Evolutionary conservation across 306 rosid genomes (phyloP).

Genomic region (Gillenia trifoliata): DNA sequence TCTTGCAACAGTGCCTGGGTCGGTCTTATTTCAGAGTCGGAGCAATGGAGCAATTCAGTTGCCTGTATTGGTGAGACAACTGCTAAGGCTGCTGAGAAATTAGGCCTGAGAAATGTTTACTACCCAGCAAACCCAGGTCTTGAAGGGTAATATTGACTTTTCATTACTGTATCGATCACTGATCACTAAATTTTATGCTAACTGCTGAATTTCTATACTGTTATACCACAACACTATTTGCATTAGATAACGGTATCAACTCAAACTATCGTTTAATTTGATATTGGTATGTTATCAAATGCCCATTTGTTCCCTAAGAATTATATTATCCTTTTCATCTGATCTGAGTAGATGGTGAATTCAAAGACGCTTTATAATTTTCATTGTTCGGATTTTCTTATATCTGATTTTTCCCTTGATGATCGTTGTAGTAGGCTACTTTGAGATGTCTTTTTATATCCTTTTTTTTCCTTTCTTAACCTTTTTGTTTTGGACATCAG

Average conservation of each 20-base stretch:
- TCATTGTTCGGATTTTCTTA: background rate
- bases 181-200: no score
- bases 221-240: no score
- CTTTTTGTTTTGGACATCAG: constrained; percentile 34
- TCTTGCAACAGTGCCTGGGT: constrained; percentile 76
- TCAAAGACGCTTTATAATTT: background rate
- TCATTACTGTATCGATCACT: background rate
- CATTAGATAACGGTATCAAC: no score
- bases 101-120: constrained; percentile 79
- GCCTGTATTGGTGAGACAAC: constrained; percentile 99
- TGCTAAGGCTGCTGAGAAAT: constrained; percentile 63
- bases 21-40: constrained; percentile 50
- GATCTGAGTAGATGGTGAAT: background rate
- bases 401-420: no score
- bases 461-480: background rate
- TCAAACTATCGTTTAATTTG: no score
- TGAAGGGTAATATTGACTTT: constrained; percentile 64
- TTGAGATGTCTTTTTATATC: background rate
- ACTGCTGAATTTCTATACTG: no score
- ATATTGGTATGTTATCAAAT: no score
- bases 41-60: constrained; percentile 59
- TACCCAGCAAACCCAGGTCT: constrained; percentile 77
- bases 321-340: background rate
- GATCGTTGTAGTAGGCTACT: background rate
- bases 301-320: no score